These are phyloP conservation scores for Cydonia oblonga DNA, from an alignment of 331 rosid genomes.

Conservation along the genomic window DNA sequence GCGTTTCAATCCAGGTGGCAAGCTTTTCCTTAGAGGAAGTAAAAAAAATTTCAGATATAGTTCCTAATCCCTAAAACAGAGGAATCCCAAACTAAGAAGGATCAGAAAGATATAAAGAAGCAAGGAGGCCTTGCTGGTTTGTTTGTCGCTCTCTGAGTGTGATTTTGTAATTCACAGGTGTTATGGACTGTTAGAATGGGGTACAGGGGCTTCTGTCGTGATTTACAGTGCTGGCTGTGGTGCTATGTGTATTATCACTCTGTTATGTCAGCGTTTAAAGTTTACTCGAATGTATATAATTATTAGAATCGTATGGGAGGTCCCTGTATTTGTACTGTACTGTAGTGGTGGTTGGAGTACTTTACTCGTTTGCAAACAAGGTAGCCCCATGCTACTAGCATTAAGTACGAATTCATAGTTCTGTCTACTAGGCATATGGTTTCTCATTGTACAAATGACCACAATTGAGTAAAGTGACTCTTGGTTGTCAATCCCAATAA, in stretches of 20 bases:
- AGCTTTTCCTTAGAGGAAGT: neutral
- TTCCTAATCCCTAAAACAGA: neutral
- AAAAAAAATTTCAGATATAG: neutral
- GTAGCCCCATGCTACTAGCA: neutral
- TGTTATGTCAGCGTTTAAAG: neutral
- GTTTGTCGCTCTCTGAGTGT: neutral
- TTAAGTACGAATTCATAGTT: neutral
- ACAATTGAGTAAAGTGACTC: neutral
- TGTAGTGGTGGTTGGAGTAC: neutral
- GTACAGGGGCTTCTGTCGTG: neutral
- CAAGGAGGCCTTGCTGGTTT: neutral
- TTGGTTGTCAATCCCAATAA: neutral
- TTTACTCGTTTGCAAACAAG: neutral
- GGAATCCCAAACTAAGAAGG: neutral
- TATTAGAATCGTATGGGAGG: neutral
- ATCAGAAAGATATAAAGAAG: neutral
- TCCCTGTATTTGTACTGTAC: neutral
- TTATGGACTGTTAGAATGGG: neutral
- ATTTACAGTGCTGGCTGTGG: neutral
- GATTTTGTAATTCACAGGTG: neutral
- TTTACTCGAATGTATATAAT: neutral
- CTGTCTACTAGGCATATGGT: neutral
- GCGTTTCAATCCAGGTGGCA: neutral
- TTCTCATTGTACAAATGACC: neutral
- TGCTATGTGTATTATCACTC: neutral